Conservation (phyloP, 2,329 filamentous ascomycete genomes). For the Coniochaeta ligniaria region DNA sequence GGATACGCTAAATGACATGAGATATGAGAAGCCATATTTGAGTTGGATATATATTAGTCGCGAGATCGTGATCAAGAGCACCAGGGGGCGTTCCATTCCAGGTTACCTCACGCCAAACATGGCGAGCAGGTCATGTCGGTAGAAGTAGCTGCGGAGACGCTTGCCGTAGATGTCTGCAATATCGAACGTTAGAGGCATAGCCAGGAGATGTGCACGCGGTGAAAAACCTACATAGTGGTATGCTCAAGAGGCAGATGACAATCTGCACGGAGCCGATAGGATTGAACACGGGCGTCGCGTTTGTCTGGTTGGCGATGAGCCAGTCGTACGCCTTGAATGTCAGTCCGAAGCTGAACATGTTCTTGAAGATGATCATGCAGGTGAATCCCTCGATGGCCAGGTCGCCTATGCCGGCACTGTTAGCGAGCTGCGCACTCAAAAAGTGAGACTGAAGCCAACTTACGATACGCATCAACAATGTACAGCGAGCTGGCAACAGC, state of each 20-base stretch:
- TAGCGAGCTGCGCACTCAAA: neutral
- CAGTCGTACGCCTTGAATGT: conserved; percentile 82
- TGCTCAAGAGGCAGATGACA: conserved; percentile 63
- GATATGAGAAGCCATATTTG: neutral
- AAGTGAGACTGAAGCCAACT: conserved; percentile 17
- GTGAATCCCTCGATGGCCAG: conserved; percentile 85
- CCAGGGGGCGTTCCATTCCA: neutral
- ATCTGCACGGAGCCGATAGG: conserved; percentile 72
- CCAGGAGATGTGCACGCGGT: neutral
- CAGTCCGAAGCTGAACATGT: conserved; percentile 81
- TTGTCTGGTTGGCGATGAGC: conserved; percentile 60
- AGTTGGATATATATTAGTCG: neutral
- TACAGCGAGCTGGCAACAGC: conserved; percentile 82
- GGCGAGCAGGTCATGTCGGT: conserved; percentile 64
- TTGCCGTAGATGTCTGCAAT: conserved; percentile 71
- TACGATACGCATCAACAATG: conserved; percentile 86
- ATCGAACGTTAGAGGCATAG: neutral
- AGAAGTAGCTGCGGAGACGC: conserved; percentile 65
- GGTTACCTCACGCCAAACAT: conserved; percentile 27
- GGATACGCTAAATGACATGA: neutral
- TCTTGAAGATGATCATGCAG: conserved; percentile 87
- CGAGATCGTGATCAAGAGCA: neutral
- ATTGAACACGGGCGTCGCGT: conserved; percentile 50
- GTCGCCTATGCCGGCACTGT: conserved; percentile 43
- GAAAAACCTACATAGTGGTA: conserved; percentile 67